A percentile compares a stretch with the other conserved stretches of the same genome.
Evolutionary conservation across 768 basidiomycete genomes (phyloP).

Genomic region (Amanita muscaria): DNA sequence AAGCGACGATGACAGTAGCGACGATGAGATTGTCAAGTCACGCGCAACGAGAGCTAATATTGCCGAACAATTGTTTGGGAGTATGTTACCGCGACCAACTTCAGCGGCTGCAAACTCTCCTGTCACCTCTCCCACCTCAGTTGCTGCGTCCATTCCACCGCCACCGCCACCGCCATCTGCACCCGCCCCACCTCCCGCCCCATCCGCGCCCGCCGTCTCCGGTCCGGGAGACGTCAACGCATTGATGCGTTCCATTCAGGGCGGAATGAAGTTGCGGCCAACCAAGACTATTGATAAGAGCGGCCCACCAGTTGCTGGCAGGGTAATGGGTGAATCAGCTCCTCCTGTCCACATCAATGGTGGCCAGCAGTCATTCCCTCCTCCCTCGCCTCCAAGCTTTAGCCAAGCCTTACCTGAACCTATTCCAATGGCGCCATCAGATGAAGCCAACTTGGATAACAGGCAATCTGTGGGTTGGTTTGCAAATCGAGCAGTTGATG

Average conservation of each 20-base stretch:
- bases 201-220: constrained; percentile 22
- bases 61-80: constrained; percentile 74
- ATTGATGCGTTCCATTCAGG: constrained; percentile 72
- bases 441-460: constrained; percentile 30
- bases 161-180: too few relatives aligned
- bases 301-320: constrained; percentile 57
- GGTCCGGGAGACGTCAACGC: constrained; percentile 48
- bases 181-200: constrained; percentile 24
- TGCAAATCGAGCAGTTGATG: constrained; percentile 74
- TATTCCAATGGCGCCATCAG: constrained; percentile 18
- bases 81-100: constrained; percentile 53
- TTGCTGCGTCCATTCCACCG: too few relatives aligned
- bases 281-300: constrained; percentile 81
- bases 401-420: constrained; percentile 21
- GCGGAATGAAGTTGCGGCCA: constrained; percentile 62
- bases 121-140: too few relatives aligned
- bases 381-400: constrained; percentile 33
- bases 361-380: too few relatives aligned
- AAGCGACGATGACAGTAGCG: constrained; percentile 59
- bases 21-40: constrained; percentile 68
- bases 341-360: constrained; percentile 63
- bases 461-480: constrained; percentile 91
- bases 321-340: constrained; percentile 65
- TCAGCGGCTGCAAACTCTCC: constrained; percentile 46
- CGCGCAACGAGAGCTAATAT: constrained; percentile 60